Evolutionary conservation across 164 flowering plant genomes (phyloP), one percentile per base, ranked within the genome.

Genomic region (Piper longum): DNA sequence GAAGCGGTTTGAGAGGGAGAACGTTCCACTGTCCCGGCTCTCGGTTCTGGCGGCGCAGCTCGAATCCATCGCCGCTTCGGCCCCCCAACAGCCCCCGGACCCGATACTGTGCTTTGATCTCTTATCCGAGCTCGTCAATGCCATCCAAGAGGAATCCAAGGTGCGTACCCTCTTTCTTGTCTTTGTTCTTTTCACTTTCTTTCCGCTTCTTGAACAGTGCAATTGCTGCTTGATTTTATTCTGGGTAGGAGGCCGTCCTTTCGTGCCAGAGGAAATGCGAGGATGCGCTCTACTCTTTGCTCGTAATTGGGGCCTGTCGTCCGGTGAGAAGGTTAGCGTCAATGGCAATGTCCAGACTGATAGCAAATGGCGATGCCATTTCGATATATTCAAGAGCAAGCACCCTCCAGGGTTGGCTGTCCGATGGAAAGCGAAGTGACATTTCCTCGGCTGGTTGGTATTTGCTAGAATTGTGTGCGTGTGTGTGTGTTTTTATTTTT

Each of bases 191-290:
- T 36, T 9, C 13, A 3, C 41, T 40, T 14, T 9, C 14, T 3
- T 5, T 17, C 48, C 60, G 52, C 4, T 43, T 41, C 54, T 14
- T 16, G 16, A 48, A 9, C 52, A 9, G 1, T 5, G 52, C 16
- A 4, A n/a, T 42, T 17, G 13, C 3, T 62, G 3, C 4, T 7
- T 4, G 64, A 62, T 41, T 5, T 14, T 5, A 40, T 57, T 9
- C 48, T 57, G 69, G 78, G 62, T 75, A 93, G 99, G 99, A 90
- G 26, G 82, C 95, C 41, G 79, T 93, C 64, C 69, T 87, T 56
- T 66, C 81, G 60, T 87, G 96, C 82, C 99, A 93, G 77, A 84
- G 99, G 63, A 93, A 88, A 82, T 90, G 99, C 65, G 99, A 93
- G 75, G 96, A 93, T 66, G 88, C 97, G 45, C 78, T 93, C 19